Conservation (phyloP, 2,329 filamentous ascomycete species). For the Aspergillus sojae region DNA sequence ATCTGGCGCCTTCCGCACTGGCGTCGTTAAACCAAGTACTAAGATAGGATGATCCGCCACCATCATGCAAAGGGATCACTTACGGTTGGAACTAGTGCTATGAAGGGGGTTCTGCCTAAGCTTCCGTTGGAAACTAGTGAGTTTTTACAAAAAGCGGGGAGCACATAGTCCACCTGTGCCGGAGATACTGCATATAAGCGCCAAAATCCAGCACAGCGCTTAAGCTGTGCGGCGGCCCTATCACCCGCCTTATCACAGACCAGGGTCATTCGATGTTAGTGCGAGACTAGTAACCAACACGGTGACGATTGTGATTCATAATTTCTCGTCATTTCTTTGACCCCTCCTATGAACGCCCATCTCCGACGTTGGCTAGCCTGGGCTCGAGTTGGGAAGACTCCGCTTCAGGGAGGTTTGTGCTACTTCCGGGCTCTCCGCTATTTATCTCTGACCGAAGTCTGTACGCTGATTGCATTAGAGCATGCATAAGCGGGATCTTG, state of each 20-base stretch:
- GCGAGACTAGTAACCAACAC: background rate
- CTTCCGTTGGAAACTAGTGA: background rate
- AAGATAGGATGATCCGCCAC: background rate
- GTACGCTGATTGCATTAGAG: background rate
- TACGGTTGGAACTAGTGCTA: background rate
- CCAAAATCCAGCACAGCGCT: background rate
- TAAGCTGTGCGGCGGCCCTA: background rate
- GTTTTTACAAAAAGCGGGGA: background rate
- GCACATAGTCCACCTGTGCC: background rate
- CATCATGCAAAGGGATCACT: slow-evolving; percentile 3
- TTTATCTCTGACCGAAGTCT: background rate
- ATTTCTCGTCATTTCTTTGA: background rate
- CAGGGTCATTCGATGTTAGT: background rate
- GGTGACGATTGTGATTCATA: too few relatives aligned
- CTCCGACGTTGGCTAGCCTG: background rate
- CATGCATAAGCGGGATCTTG: background rate
- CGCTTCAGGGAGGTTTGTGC: too few relatives aligned
- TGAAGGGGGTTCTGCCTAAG: background rate
- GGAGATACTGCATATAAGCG: background rate
- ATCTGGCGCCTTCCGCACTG: background rate
- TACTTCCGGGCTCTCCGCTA: background rate
- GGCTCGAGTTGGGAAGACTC: background rate
- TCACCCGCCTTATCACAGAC: background rate
- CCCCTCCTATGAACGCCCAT: background rate
- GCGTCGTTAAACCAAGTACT: background rate